These are phyloP conservation scores for Fusarium oxysporum DNA, from an alignment of 2,329 filamentous ascomycete species.

Conservation along the genomic window DNA sequence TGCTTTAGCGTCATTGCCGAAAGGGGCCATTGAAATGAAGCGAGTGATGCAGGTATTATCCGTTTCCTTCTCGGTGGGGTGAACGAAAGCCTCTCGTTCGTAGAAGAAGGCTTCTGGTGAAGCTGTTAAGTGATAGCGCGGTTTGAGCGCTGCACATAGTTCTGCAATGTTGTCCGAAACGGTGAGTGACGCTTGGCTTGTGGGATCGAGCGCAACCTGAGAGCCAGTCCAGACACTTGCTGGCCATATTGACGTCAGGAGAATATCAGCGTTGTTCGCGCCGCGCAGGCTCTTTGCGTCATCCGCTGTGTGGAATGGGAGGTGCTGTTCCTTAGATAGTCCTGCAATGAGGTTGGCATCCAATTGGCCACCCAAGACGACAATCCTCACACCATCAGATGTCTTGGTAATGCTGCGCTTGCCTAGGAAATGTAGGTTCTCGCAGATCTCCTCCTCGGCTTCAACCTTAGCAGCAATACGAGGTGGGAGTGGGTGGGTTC, in stretches of 20 bases:
- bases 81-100: slow-evolving; percentile 93
- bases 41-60: slow-evolving; percentile 76
- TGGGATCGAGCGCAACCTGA: slow-evolving; percentile 67
- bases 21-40: slow-evolving; percentile 89
- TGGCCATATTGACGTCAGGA: slow-evolving; percentile 91
- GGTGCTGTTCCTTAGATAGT: slow-evolving; percentile 76
- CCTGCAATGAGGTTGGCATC: slow-evolving; percentile 70
- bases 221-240: slow-evolving; percentile 77
- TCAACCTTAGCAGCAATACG: slow-evolving; percentile 79
- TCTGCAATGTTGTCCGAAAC: slow-evolving; percentile 79
- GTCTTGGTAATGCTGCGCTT: slow-evolving; percentile 91
- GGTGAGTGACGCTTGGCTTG: slow-evolving; percentile 61
- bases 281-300: slow-evolving; percentile 82
- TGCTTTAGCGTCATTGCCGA: slow-evolving; percentile 79
- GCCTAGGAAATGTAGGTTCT: slow-evolving; percentile 91
- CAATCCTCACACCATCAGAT: slow-evolving; percentile 87
- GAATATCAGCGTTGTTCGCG: slow-evolving; percentile 83
- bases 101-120: slow-evolving; percentile 77
- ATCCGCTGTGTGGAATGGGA: slow-evolving; percentile 80
- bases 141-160: slow-evolving; percentile 81
- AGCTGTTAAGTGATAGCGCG: slow-evolving; percentile 89
- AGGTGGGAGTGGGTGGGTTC: slow-evolving; percentile 76
- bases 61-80: slow-evolving; percentile 61
- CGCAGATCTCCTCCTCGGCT: slow-evolving; percentile 79
- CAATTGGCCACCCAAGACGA: slow-evolving; percentile 82